These are phyloP conservation scores for Pelagophyceae sp. DNA, from an alignment of 352 stramenopile species.

Conservation along the genomic window DNA sequence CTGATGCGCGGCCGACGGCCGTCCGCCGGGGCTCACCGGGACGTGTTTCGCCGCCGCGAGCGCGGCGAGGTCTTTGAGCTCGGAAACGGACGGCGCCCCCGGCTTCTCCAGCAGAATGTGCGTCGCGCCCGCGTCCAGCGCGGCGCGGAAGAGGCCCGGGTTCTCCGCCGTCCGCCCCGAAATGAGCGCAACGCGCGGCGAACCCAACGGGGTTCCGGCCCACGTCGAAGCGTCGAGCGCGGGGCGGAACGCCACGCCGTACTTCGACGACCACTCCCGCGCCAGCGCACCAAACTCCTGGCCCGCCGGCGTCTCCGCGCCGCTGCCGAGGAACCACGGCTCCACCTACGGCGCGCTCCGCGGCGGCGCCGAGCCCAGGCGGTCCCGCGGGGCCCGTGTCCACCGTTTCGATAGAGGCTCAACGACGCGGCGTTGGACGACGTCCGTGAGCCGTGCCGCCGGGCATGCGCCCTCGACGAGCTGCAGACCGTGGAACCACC, in stretches of 20 bases:
- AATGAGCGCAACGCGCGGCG: slow-evolving; percentile 11
- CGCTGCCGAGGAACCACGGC: slow-evolving; percentile 25
- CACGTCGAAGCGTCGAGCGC: not conserved
- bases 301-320: slow-evolving; percentile 18
- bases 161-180: slow-evolving; percentile 24
- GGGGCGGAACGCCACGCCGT: slow-evolving; percentile 4
- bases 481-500: slow-evolving; percentile 29
- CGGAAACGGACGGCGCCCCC: slow-evolving; percentile 16
- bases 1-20: too few species aligned
- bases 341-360: slow-evolving; percentile 26
- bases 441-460: slow-evolving; percentile 1
- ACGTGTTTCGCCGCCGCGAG: slow-evolving; percentile 3
- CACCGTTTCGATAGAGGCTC: not conserved
- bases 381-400: not conserved
- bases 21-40: too few species aligned
- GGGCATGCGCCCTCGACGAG: slow-evolving; percentile 16
- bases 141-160: slow-evolving; percentile 18
- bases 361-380: slow-evolving; percentile 8
- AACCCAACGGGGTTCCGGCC: not conserved
- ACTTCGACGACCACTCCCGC: not conserved
- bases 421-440: too few species aligned
- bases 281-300: slow-evolving; percentile 4
- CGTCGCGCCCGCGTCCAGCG: slow-evolving; percentile 23
- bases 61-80: slow-evolving; percentile 19
- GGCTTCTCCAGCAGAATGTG: slow-evolving; percentile 29